Conservation (phyloP, 2,329 filamentous ascomycete species). For the Alternaria arborescens region DNA sequence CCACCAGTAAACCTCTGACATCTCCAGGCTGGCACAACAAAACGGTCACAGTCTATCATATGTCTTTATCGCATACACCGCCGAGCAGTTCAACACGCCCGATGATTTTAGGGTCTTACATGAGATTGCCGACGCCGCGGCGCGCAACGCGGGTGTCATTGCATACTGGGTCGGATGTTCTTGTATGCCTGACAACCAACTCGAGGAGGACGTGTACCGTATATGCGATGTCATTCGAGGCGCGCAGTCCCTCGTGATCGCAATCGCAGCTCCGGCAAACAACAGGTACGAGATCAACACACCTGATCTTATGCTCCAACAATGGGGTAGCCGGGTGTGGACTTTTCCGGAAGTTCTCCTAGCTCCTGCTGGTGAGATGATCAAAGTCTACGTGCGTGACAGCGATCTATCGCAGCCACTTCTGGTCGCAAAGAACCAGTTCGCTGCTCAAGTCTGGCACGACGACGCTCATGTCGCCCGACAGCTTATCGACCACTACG, state of each 20-base stretch:
- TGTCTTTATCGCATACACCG: slow-evolving; percentile 55
- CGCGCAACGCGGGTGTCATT: slow-evolving; percentile 47
- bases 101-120: slow-evolving; percentile 44
- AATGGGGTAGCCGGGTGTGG: slow-evolving; percentile 59
- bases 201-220: slow-evolving; percentile 52
- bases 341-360: slow-evolving; percentile 58
- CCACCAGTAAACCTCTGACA: not conserved
- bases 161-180: slow-evolving; percentile 58
- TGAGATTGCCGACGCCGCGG: slow-evolving; percentile 51
- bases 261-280: slow-evolving; percentile 46
- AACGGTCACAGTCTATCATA: slow-evolving; percentile 42
- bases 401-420: slow-evolving; percentile 32
- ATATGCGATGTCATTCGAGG: slow-evolving; percentile 58
- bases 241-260: slow-evolving; percentile 54
- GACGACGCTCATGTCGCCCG: slow-evolving; percentile 49
- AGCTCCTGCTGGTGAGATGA: slow-evolving; percentile 37
- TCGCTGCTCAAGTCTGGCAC: slow-evolving; percentile 53
- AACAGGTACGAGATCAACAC: slow-evolving; percentile 31
- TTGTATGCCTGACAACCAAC: slow-evolving; percentile 52
- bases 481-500: slow-evolving; percentile 59
- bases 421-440: slow-evolving; percentile 52
- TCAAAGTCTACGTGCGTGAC: slow-evolving; percentile 46
- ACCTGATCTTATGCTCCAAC: slow-evolving; percentile 45
- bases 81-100: slow-evolving; percentile 49
- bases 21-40: slow-evolving; percentile 28